phyloP scores from a whole-genome alignment of 2,329 filamentous ascomycete species.

The Exophiala calicioides region DNA sequence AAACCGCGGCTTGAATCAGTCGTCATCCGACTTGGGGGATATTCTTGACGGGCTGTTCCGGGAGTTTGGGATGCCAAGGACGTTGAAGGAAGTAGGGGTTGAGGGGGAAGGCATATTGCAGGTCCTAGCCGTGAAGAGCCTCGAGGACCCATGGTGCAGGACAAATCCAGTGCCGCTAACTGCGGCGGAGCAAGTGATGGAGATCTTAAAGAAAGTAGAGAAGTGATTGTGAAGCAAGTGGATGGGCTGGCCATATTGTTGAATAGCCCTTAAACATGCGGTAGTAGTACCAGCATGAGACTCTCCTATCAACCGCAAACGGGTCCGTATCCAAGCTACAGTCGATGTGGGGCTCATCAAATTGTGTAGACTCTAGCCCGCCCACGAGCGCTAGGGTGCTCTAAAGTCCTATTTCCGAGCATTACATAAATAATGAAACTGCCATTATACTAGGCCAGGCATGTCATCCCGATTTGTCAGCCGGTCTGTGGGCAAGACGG shows the following conservation, averaged over 20 bases:
- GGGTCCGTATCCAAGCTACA: too few species aligned
- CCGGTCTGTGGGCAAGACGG: background rate
- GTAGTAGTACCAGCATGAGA: too few species aligned
- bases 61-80: constrained; percentile 24
- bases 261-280: too few species aligned
- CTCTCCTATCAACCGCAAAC: too few species aligned
- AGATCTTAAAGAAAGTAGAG: constrained; percentile 18
- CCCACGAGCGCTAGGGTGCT: background rate
- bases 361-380: background rate
- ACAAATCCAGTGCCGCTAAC: constrained; percentile 20
- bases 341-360: background rate
- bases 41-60: constrained; percentile 19
- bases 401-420: background rate
- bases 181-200: constrained; percentile 50
- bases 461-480: background rate
- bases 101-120: constrained; percentile 16
- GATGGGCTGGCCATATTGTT: background rate
- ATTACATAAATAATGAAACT: background rate
- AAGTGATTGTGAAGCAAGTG: background rate
- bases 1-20: constrained; percentile 5
- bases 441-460: background rate
- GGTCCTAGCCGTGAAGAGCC: constrained; percentile 17
- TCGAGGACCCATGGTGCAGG: constrained; percentile 3
- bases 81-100: constrained; percentile 23
- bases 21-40: constrained; percentile 21